phyloP scores from a whole-genome alignment of 495 filamentous ascomycete species.

The Evansstolkia leycettana region DNA sequence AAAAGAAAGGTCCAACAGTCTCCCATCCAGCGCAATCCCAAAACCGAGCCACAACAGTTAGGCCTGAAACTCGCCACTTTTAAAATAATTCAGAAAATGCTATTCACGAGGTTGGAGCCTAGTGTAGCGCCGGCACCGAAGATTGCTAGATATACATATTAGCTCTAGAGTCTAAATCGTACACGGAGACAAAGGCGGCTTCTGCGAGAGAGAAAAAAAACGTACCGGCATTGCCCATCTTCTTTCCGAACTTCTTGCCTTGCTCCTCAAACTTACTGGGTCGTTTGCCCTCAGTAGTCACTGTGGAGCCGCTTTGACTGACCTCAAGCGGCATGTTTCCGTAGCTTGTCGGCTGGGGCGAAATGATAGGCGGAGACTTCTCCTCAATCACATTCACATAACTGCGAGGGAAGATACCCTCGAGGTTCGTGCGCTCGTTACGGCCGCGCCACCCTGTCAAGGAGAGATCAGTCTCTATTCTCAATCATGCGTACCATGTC shows the following conservation, averaged over 20 bases:
- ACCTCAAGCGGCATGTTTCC: slow-evolving; percentile 43
- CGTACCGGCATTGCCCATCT: slow-evolving; percentile 43
- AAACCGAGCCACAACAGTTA: neutral
- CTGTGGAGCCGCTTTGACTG: slow-evolving; percentile 28
- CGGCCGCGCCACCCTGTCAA: slow-evolving; percentile 70
- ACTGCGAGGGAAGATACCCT: slow-evolving; percentile 82
- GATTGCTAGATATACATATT: slow-evolving; percentile 32
- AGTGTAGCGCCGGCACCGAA: slow-evolving; percentile 84
- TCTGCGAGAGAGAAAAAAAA: slow-evolving; percentile 16
- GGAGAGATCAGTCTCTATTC: slow-evolving; percentile 12
- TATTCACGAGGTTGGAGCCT: slow-evolving; percentile 83
- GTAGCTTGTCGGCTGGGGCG: slow-evolving; percentile 30
- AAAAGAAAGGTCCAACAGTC: slow-evolving; percentile 4
- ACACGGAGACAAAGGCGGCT: slow-evolving; percentile 3
- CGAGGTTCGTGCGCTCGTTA: slow-evolving; percentile 62
- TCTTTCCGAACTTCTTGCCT: slow-evolving; percentile 47
- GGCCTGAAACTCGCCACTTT: neutral
- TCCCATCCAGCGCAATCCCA: slow-evolving; percentile 2
- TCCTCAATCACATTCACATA: slow-evolving; percentile 60
- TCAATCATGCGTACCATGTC: neutral
- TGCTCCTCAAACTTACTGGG: slow-evolving; percentile 38
- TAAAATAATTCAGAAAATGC: slow-evolving; percentile 60
- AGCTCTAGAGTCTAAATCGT: neutral
- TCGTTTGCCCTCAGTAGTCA: slow-evolving; percentile 14
- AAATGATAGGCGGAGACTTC: slow-evolving; percentile 19